A percentile compares a stretch with the other conserved stretches of the same genome.
Evolutionary conservation across 148 eudicot species (phyloP).

Genomic region (Nepenthes gracilis): DNA sequence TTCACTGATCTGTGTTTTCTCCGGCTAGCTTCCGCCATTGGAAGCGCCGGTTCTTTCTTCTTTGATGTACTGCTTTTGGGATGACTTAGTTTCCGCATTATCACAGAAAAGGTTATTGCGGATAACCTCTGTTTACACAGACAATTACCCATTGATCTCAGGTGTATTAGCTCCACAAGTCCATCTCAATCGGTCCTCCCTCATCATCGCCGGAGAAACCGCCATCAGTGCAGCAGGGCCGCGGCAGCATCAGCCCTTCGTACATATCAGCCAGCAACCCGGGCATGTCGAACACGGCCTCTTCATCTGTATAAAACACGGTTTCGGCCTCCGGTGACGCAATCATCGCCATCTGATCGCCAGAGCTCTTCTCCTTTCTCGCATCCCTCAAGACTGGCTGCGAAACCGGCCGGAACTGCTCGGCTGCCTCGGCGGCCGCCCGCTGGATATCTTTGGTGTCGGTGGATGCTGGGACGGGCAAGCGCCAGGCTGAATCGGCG

Average conservation of each 20-base stretch:
- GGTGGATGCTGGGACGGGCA: conserved; percentile 37
- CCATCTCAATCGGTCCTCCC: conserved; percentile 4
- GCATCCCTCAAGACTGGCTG: neutral
- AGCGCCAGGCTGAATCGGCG: conserved; percentile 65
- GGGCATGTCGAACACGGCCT: conserved; percentile 37
- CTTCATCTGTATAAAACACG: conserved; percentile 35
- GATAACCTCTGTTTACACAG: neutral
- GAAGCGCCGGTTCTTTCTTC: too few species aligned
- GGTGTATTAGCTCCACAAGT: conserved; percentile 23
- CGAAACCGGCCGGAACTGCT: conserved; percentile 15
- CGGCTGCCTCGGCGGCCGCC: conserved; percentile 64
- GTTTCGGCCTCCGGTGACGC: neutral
- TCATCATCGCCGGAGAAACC: neutral
- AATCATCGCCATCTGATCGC: neutral
- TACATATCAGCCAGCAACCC: conserved; percentile 53
- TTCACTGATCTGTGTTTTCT: too few species aligned
- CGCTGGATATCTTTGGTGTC: conserved; percentile 48
- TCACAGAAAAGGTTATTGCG: neutral
- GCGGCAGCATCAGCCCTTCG: conserved; percentile 37
- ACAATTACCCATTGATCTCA: neutral
- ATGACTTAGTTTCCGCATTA: neutral
- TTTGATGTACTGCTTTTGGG: too few species aligned
- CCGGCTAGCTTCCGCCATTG: too few species aligned
- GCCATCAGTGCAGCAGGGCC: neutral
- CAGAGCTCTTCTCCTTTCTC: neutral